Percentiles rank a stretch among this genome's conserved stretches.
Evolutionary conservation across 2,329 filamentous ascomycete genomes (phyloP).

Genomic region (Fusarium pseudocircinatum): DNA sequence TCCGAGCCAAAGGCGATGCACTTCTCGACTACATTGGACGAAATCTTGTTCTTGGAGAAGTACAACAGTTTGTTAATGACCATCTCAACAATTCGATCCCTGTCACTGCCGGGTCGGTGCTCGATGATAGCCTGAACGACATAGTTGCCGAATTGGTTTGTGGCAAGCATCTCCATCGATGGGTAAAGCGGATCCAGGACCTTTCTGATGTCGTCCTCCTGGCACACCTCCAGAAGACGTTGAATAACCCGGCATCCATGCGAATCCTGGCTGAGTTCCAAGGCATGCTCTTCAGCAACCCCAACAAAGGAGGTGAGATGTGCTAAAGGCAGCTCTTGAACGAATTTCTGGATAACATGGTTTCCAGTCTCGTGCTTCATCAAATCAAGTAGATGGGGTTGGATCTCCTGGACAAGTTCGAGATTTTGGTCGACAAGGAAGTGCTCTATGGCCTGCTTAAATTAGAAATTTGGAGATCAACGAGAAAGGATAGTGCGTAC

Average conservation of each 20-base stretch:
- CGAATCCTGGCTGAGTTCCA: constrained; percentile 77
- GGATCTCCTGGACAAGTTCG: constrained; percentile 82
- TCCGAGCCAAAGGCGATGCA: constrained; percentile 79
- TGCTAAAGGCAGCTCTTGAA: constrained; percentile 79
- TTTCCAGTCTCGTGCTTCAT: constrained; percentile 93
- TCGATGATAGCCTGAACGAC: constrained; percentile 92
- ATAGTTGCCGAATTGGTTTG: constrained; percentile 94
- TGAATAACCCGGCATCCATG: constrained; percentile 96
- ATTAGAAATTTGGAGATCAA: constrained; percentile 37
- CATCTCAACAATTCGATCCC: constrained; percentile 75
- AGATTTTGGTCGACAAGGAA: constrained; percentile 93
- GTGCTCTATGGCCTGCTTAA: constrained; percentile 81
- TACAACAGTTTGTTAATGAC: constrained; percentile 77
- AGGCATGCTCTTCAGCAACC: constrained; percentile 79
- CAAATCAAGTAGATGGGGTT: constrained; percentile 77
- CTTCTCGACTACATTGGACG: constrained; percentile 96
- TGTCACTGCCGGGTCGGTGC: constrained; percentile 77
- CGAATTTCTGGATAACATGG: constrained; percentile 94
- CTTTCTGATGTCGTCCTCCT: constrained; percentile 72
- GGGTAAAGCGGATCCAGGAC: constrained; percentile 83
- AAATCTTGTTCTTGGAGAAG: constrained; percentile 94
- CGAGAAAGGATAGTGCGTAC: constrained; percentile 53
- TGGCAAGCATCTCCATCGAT: constrained; percentile 76
- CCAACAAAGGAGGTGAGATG: constrained; percentile 88
- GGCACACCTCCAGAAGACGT: constrained; percentile 85